These are phyloP conservation scores for Rachicladosporium sp. DNA, from an alignment of 2,329 filamentous ascomycete species.

Conservation along the genomic window DNA sequence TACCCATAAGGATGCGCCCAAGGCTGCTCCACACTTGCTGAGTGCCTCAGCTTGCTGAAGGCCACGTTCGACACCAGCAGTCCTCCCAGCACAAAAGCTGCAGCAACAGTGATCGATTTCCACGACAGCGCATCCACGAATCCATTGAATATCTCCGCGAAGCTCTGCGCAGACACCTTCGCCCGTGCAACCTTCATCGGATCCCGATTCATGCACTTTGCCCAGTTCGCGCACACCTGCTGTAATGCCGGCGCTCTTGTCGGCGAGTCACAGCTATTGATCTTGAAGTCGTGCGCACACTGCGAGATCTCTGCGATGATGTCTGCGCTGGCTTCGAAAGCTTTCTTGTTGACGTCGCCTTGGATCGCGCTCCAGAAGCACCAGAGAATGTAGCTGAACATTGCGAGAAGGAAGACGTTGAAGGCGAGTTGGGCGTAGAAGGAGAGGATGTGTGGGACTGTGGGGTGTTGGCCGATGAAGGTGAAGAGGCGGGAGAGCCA, in stretches of 20 bases:
- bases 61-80: constrained; percentile 48
- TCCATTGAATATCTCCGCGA: constrained; percentile 85
- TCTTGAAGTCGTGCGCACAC: constrained; percentile 60
- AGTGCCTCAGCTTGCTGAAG: constrained; percentile 42
- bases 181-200: constrained; percentile 65
- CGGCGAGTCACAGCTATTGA: constrained; percentile 61
- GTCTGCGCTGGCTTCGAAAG: constrained; percentile 50
- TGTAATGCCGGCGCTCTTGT: constrained; percentile 62
- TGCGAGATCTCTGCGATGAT: constrained; percentile 60
- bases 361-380: constrained; percentile 57
- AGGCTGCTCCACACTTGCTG: constrained; percentile 18
- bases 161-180: constrained; percentile 71
- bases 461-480: constrained; percentile 52
- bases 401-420: constrained; percentile 49
- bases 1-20: constrained; percentile 12
- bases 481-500: constrained; percentile 40
- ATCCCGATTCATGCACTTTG: constrained; percentile 75
- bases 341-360: constrained; percentile 61
- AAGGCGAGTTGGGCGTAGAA: constrained; percentile 55
- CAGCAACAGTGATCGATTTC: constrained; percentile 56
- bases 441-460: constrained; percentile 52
- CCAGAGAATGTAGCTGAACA: constrained; percentile 55
- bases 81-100: constrained; percentile 36
- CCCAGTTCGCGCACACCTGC: constrained; percentile 65
- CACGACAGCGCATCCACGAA: constrained; percentile 85